Base-by-base conservation (phyloP, 345 rosid genomes). In the Populus nigra region DNA sequence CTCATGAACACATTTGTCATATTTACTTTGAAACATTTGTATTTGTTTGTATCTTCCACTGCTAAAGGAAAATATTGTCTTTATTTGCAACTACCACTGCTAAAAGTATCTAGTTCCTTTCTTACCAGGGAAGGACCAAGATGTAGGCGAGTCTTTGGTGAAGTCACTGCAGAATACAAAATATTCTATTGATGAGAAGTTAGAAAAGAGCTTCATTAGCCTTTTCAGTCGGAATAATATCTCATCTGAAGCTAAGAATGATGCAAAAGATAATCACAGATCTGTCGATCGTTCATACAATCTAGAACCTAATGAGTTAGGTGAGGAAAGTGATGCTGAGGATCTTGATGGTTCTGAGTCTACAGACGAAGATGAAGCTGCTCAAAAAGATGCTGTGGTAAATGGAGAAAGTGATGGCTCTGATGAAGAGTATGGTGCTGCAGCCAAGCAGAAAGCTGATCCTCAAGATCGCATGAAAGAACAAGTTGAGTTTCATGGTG, bases 111-210 rank as follows among this genome's bases (percentile, higher is more conserved):
- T 61, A 39, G 7, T 83, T 25, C 25, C 22, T 72, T 45, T 80
- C 43, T 85, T 71, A 78, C 62, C 86, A 96, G 99, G 93, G 77
- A 90, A 83, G 81, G 89, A 86, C 39, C 83, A 71, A 75, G 97
- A 92, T 88, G 92, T 92, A 45, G 99, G 99, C 69, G 98, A 88
- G 83, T 86, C 68, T 68, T 72, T 96, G 86, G 94, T 96, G 53
- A 96, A 87, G 84, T 90, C 97, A 55, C 90, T 96, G 57, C 98
- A 93, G 82, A 90, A 88, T 68, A 85, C 96, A 70, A 92, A 89
- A 78, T 93, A 89, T 84, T 90, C 96, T 25, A 85, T 96, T 80
- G 94, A 96, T 73, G 98, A 96, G 83, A 92, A 93, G 80, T 79
- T 96, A 63, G 91, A 87, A n/a, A 86, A 89, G 75, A 92, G 96